Evolutionary conservation across 129 eudicot genomes (phyloP).

Genomic region (Chrysanthemum makinoi): DNA sequence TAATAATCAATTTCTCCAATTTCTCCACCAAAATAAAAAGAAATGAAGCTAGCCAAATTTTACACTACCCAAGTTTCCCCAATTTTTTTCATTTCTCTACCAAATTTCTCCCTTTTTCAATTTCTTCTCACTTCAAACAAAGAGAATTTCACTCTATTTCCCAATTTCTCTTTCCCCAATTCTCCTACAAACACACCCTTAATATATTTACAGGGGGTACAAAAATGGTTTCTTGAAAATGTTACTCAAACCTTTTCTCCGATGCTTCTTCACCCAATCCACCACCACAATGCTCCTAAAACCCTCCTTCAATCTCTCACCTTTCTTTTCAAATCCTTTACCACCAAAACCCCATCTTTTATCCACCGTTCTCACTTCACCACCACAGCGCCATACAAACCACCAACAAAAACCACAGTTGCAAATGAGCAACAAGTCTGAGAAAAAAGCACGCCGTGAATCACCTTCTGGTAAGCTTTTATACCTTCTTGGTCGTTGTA

Average conservation of each 20-base stretch:
- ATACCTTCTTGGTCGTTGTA: constrained; percentile 49
- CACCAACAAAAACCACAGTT: background rate
- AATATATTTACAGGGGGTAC: background rate
- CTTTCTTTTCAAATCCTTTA: constrained; percentile 29
- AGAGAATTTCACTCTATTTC: too few species aligned
- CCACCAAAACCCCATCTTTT: constrained; percentile 39
- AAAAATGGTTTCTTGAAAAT: constrained; percentile 9
- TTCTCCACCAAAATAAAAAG: too few species aligned
- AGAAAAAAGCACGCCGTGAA: constrained; percentile 41
- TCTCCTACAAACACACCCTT: too few species aligned
- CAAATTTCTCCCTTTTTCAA: too few species aligned
- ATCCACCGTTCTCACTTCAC: too few species aligned
- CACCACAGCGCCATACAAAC: background rate
- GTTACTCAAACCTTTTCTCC: constrained; percentile 10
- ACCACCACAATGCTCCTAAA: constrained; percentile 37
- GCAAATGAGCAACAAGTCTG: constrained; percentile 31
- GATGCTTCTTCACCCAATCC: constrained; percentile 11
- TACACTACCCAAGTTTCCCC: too few species aligned
- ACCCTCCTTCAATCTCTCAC: constrained; percentile 35
- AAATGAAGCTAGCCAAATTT: too few species aligned
- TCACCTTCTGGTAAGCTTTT: constrained; percentile 53
- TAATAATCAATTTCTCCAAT: too few species aligned
- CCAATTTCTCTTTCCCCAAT: too few species aligned
- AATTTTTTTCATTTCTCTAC: too few species aligned
- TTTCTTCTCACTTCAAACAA: too few species aligned